Evolutionary conservation across 1,139 yeast genomes (phyloP).

Genomic region (Lodderomyces parapsilosis): DNA sequence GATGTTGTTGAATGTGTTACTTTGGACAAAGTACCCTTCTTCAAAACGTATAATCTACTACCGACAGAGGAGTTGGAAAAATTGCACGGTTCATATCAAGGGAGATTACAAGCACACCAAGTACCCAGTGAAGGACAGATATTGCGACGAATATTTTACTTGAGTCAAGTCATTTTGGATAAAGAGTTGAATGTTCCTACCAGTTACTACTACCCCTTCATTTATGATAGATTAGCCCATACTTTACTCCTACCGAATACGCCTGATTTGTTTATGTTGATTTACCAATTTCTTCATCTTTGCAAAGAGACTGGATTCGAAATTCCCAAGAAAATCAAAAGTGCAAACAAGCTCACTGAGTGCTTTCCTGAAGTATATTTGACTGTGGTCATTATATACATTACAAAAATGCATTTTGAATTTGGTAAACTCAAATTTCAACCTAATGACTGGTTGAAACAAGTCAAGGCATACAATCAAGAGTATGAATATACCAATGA

Average conservation of each 20-base stretch:
- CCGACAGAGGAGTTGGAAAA: constrained; percentile 24
- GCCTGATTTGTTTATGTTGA: constrained; percentile 25
- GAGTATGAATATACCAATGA: constrained; percentile 20
- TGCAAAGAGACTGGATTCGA: constrained; percentile 1
- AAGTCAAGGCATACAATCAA: constrained; percentile 19
- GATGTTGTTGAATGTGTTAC: constrained; percentile 33
- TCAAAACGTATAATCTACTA: constrained; percentile 29
- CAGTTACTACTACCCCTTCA: constrained; percentile 34
- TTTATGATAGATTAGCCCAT: constrained; percentile 28
- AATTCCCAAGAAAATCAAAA: neutral
- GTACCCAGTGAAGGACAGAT: constrained; percentile 30
- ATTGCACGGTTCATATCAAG: constrained; percentile 25
- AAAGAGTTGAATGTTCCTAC: constrained; percentile 15
- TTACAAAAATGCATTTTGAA: constrained; percentile 24
- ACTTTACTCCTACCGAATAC: constrained; percentile 31
- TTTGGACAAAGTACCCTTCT: constrained; percentile 37
- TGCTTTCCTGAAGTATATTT: constrained; percentile 32
- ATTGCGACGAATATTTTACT: constrained; percentile 14
- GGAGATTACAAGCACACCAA: constrained; percentile 26
- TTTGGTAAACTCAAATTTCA: constrained; percentile 2
- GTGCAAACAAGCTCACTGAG: constrained; percentile 1
- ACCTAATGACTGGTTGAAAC: constrained; percentile 22
- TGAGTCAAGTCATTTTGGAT: neutral
- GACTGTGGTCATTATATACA: constrained; percentile 23
- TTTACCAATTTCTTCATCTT: neutral